These are phyloP conservation scores for Candida sithepensis DNA, from an alignment of 805 yeast genomes.

Conservation along the genomic window DNA sequence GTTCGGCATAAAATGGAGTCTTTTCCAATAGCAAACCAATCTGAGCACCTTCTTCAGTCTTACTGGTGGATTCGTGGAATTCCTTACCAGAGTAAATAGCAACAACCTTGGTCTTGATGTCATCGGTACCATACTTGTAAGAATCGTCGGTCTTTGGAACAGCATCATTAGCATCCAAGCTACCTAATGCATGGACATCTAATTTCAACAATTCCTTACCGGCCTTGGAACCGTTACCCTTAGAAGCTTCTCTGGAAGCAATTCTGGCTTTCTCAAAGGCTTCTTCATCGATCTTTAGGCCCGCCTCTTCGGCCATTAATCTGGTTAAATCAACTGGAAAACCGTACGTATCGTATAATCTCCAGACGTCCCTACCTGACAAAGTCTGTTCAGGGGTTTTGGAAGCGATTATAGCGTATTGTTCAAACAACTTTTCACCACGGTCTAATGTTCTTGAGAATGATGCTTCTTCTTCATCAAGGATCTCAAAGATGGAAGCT, in stretches of 20 bases:
- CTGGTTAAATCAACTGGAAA: conserved; percentile 98
- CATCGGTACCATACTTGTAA: conserved; percentile 69
- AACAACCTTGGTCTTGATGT: conserved; percentile 64
- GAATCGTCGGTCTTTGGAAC: conserved; percentile 83
- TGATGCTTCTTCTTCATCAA: conserved; percentile 94
- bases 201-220: conserved; percentile 67
- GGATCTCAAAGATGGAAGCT: conserved; percentile 77
- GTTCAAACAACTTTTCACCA: conserved; percentile 95
- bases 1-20: conserved; percentile 96
- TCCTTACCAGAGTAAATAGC: conserved; percentile 66
- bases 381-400: conserved; percentile 71
- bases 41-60: conserved; percentile 41
- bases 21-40: conserved; percentile 81
- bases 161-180: conserved; percentile 53
- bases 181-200: conserved; percentile 86
- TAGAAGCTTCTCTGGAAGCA: conserved; percentile 91
- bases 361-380: conserved; percentile 95
- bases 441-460: conserved; percentile 94
- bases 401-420: conserved; percentile 81
- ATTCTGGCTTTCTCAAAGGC: conserved; percentile 89
- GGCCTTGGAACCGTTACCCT: conserved; percentile 65
- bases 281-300: conserved; percentile 83
- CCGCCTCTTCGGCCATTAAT: conserved; percentile 98
- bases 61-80: conserved; percentile 48
- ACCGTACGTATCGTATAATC: conserved; percentile 96